These are phyloP conservation scores for Eucalyptus polybractea DNA, from an alignment of 345 rosid species.

Conservation along the genomic window DNA sequence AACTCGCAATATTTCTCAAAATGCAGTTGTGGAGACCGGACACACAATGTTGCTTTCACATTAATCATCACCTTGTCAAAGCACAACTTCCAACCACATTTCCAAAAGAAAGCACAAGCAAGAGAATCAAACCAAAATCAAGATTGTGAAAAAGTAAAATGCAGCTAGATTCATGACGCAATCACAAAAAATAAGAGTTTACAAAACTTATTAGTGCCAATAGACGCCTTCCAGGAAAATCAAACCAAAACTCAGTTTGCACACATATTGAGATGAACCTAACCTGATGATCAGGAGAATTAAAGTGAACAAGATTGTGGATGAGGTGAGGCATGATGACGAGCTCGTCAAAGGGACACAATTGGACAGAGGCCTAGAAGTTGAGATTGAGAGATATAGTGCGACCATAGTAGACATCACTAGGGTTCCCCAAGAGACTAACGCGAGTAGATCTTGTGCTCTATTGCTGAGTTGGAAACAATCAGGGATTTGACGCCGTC, in stretches of 20 bases:
- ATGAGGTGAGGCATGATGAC: accelerated
- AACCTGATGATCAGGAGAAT: too few relatives aligned
- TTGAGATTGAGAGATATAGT: too few relatives aligned
- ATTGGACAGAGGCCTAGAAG: accelerated
- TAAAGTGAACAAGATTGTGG: too few relatives aligned
- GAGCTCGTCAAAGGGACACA: too few relatives aligned
- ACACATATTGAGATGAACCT: too few relatives aligned
- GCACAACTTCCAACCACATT: neutral
- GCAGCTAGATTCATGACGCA: neutral
- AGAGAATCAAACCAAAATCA: neutral
- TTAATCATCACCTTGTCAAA: neutral
- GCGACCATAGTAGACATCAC: too few relatives aligned
- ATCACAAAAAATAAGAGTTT: neutral
- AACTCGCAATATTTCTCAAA: too few relatives aligned
- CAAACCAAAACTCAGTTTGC: neutral
- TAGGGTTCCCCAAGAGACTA: too few relatives aligned
- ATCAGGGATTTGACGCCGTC: too few relatives aligned
- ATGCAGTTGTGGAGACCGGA: neutral
- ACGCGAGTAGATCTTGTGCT: too few relatives aligned
- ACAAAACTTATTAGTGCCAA: accelerated
- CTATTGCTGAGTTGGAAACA: too few relatives aligned
- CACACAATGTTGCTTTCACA: neutral
- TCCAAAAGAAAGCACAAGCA: neutral
- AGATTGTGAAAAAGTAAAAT: neutral
- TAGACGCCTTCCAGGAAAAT: neutral